A percentile compares a stretch with the other conserved stretches of the same genome.
These are phyloP conservation scores for Chaetomium strumarium DNA, from an alignment of 2,329 filamentous ascomycete genomes.

Conservation along the genomic window DNA sequence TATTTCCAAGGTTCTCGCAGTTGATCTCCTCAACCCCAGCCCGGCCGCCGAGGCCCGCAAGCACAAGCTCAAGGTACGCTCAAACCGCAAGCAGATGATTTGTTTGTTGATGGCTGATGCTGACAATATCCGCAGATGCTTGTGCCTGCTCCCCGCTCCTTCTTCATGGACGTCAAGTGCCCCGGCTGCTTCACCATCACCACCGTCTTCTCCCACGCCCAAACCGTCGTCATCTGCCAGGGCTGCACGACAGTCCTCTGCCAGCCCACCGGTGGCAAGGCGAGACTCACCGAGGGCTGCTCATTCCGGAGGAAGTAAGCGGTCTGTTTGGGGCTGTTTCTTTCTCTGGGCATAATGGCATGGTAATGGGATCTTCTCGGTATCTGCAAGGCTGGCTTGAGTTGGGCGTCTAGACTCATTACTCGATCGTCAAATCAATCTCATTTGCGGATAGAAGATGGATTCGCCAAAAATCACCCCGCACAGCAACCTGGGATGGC, in stretches of 20 bases:
- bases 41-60: slow-evolving; percentile 97
- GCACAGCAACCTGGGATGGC: slow-evolving; percentile 48
- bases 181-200: slow-evolving; percentile 99
- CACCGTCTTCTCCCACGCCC: slow-evolving; percentile 99
- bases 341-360: slow-evolving; percentile 42
- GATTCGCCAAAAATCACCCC: slow-evolving; percentile 53
- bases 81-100: not conserved
- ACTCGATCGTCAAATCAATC: slow-evolving; percentile 35
- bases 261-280: slow-evolving; percentile 99
- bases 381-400: slow-evolving; percentile 47
- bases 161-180: slow-evolving; percentile 99
- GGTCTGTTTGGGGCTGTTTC: slow-evolving; percentile 38
- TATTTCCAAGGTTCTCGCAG: slow-evolving; percentile 83
- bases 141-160: slow-evolving; percentile 92
- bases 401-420: slow-evolving; percentile 30
- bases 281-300: slow-evolving; percentile 98
- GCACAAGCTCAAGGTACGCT: slow-evolving; percentile 99
- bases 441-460: slow-evolving; percentile 68
- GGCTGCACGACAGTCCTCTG: slow-evolving; percentile 99
- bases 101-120: slow-evolving; percentile 3
- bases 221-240: slow-evolving; percentile 99
- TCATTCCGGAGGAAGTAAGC: slow-evolving; percentile 99
- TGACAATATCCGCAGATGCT: slow-evolving; percentile 58
- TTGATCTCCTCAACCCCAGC: slow-evolving; percentile 99
- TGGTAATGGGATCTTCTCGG: slow-evolving; percentile 51